Evolutionary conservation across 306 rosid genomes (phyloP), one percentile per base, ranked within the genome.

Genomic region (Citrullus mucosospermus): DNA sequence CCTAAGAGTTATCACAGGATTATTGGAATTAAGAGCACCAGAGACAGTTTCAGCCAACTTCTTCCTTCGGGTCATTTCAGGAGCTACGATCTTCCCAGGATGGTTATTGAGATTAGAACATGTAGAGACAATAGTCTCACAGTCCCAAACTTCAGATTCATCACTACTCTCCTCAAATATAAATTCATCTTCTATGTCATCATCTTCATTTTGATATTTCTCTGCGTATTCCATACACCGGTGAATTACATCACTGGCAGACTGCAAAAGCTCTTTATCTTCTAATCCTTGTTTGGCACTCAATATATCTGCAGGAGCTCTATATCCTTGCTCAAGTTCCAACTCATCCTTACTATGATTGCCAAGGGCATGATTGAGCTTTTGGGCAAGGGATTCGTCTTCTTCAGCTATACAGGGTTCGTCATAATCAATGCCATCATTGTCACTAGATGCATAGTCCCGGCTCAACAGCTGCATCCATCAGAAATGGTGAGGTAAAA

Each of bases 111-210:
- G 86, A 86, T 86, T 92, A 32, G 99, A 86, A 79, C 88, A 95
- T 0, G 96, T 95, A 34, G 97, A 85, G 76, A 92, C 88, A 82
- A 95, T 89, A 58, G 97, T 95, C 83, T 95, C 99, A 74, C 97
- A 91, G 43, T 95, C 97, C 98, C 96, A 91, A 75, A 79, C 88
- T 85, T 95, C 97, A 38, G 92, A 91, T 58, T 95, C 99, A 80
- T 92, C 96, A 14, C 97, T 92, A 81, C 92, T 89, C 87, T 92
- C 97, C 78, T 95, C 81, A 39, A 85, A 78, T 79, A 92, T 44
- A 67, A 83, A 79, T 53, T 80, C 82, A 53, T 86, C 86, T 59
- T 81, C 86, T 79, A 82, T 77, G 12, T 84, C 86, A 84, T 85
- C 87, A 79, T 85, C 88, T 79, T 87, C 93, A 72, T 82, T 86